Conservation (phyloP, 140 eudicot genomes). For the Erigeron philadelphicus region DNA sequence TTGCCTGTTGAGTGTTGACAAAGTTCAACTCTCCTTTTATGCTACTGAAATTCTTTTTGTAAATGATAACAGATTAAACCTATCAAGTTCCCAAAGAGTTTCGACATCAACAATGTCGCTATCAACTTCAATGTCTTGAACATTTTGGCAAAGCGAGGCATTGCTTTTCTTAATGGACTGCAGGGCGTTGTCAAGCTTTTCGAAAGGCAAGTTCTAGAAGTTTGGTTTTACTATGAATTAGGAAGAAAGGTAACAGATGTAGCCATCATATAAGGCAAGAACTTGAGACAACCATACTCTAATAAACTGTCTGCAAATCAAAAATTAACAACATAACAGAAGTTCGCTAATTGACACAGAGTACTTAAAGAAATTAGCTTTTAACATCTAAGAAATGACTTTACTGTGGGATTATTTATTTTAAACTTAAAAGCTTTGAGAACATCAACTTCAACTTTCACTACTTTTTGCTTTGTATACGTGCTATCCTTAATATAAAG, state of each 20-base stretch:
- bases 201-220: slow-evolving; percentile 77
- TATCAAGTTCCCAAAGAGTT: slow-evolving; percentile 96
- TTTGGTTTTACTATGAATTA: slow-evolving; percentile 20
- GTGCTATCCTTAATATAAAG: no score
- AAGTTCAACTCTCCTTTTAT: slow-evolving; percentile 75
- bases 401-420: no score
- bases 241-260: not conserved
- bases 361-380: no score
- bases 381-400: no score
- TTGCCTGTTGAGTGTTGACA: slow-evolving; percentile 51
- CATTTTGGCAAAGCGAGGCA: slow-evolving; percentile 62
- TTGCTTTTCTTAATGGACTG: slow-evolving; percentile 78
- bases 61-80: slow-evolving; percentile 89
- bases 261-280: not conserved
- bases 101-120: slow-evolving; percentile 83
- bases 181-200: slow-evolving; percentile 74
- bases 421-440: no score
- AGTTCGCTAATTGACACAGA: not conserved
- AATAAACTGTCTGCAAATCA: not conserved
- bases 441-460: no score
- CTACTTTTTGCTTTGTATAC: no score
- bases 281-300: not conserved
- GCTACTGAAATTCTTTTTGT: slow-evolving; percentile 87
- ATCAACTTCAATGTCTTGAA: slow-evolving; percentile 93
- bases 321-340: not conserved